phyloP scores from a whole-genome alignment of 495 filamentous ascomycete species.

The Aspergillus saccharolyticus region DNA sequence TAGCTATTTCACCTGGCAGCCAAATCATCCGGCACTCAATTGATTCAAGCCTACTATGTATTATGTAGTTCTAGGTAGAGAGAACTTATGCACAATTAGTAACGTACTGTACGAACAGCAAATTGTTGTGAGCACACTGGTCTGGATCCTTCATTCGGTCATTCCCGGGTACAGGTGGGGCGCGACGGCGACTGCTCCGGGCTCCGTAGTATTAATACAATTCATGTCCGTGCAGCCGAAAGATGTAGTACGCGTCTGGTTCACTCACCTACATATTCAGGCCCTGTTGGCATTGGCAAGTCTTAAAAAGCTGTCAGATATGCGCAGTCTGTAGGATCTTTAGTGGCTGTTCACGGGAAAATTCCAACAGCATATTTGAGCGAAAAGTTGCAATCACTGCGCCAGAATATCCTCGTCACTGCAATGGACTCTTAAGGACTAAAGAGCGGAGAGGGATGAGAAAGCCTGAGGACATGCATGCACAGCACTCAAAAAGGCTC shows the following conservation, averaged over 20 bases:
- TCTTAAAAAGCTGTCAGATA: neutral
- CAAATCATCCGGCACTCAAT: too few species aligned
- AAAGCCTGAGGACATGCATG: too few species aligned
- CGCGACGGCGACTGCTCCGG: slow-evolving; percentile 19
- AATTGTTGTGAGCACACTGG: neutral
- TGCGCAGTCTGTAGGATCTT: neutral
- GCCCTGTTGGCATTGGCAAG: neutral
- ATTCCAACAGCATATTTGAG: neutral
- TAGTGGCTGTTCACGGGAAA: neutral
- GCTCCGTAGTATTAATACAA: neutral
- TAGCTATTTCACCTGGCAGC: too few species aligned
- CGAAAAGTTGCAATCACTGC: too few species aligned
- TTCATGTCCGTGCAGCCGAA: slow-evolving; percentile 38
- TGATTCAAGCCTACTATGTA: too few species aligned
- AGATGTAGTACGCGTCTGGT: slow-evolving; percentile 40
- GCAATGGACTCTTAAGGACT: too few species aligned
- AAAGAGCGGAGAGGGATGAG: too few species aligned
- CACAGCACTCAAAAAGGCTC: neutral
- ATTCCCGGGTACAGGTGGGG: slow-evolving; percentile 31
- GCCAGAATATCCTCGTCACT: too few species aligned
- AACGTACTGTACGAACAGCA: neutral
- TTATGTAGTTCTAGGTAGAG: too few species aligned
- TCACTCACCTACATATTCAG: slow-evolving; percentile 20
- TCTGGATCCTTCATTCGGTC: slow-evolving; percentile 20
- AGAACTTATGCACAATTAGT: too few species aligned